Evolutionary conservation across 2,329 filamentous ascomycete species (phyloP), one percentile per base, ranked within the genome.

Genomic region (Colletotrichum lindemuthianum): DNA sequence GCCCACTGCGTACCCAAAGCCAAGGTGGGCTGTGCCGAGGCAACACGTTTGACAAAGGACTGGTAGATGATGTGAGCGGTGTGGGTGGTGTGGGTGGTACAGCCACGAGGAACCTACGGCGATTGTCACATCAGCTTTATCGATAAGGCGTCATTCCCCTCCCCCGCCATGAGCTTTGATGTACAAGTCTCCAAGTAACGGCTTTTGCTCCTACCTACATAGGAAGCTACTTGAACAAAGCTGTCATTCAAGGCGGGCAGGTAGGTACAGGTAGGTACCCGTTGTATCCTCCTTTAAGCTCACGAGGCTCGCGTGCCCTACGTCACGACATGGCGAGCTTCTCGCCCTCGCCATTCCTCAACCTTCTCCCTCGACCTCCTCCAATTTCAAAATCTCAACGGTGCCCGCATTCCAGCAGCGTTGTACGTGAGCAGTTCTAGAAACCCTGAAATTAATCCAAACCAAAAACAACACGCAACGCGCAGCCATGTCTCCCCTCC

Each of bases 401-500:
- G 40, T 51, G 40, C 47, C 24, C 51, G 58, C 61, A 65, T 65
- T 65, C 61, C 61, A 65, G 24, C 40, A 41, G 2, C 41, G 61
- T 61, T 61, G 51, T 47, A 44, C 56, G 51, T 61, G 40, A 60
- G 39, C 58, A 41, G 13, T 47, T 55, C 45, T 61, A 61, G 51
- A 56, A 50, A 41, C 24, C 24, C 9, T 10, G 11, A 36, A 41
- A 36, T n/a, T 10, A 33, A 6, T n/a, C 37, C 13, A 34, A 33
- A 34, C 13, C 13, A 39, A 40, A 52, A n/a, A 16, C 8, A 13
- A n/a, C 34, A 24, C 24, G 37, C n/a, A 37, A 49, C 34, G 36
- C 8, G 9, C 53, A 54, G 73, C 34, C 45, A 84, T 84, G 81
- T 68, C 78, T 15, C 82, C 79, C 40, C 77, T 90, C 39, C 82